phyloP scores from a whole-genome alignment of 257 asterid genomes.

The Ilex asprella region DNA sequence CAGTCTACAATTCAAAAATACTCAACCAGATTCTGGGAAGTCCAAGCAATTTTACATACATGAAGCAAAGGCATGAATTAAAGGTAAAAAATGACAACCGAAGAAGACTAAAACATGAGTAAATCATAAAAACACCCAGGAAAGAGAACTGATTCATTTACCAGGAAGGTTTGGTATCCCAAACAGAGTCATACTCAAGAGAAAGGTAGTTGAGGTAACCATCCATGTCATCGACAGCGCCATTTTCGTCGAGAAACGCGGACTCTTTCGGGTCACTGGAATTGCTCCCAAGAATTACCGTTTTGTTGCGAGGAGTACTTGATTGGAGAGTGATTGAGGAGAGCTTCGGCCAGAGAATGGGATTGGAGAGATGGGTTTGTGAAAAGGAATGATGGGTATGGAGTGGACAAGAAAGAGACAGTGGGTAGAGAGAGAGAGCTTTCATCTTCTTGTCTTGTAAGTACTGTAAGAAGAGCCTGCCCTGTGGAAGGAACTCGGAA shows the following conservation, averaged over 20 bases:
- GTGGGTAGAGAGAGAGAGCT: background rate
- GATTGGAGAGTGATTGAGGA: conserved; percentile 1
- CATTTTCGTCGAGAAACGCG: conserved; percentile 59
- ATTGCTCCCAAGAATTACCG: conserved; percentile 22
- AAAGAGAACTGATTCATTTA: conserved; percentile 4
- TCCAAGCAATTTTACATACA: background rate
- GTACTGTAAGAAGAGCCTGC: too few species aligned
- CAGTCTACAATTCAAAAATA: too few species aligned
- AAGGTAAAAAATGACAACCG: background rate
- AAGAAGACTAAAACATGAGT: background rate
- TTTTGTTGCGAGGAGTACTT: conserved; percentile 10
- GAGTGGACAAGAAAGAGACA: background rate
- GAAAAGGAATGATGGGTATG: conserved; percentile 10
- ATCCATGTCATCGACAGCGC: conserved; percentile 86
- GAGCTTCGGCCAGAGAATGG: conserved; percentile 7
- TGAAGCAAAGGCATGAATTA: background rate
- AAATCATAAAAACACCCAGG: background rate
- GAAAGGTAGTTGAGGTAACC: conserved; percentile 76
- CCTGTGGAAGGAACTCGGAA: too few species aligned
- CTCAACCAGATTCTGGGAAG: background rate
- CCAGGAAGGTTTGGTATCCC: conserved; percentile 98
- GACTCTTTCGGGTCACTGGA: conserved; percentile 31
- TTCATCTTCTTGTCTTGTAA: background rate
- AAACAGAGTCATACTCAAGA: conserved; percentile 84
- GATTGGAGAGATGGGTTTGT: conserved; percentile 15